Evolutionary conservation across 1,139 yeast genomes (phyloP), one percentile per base, ranked within the genome.

Genomic region (Meyerozyma elateridarum): DNA sequence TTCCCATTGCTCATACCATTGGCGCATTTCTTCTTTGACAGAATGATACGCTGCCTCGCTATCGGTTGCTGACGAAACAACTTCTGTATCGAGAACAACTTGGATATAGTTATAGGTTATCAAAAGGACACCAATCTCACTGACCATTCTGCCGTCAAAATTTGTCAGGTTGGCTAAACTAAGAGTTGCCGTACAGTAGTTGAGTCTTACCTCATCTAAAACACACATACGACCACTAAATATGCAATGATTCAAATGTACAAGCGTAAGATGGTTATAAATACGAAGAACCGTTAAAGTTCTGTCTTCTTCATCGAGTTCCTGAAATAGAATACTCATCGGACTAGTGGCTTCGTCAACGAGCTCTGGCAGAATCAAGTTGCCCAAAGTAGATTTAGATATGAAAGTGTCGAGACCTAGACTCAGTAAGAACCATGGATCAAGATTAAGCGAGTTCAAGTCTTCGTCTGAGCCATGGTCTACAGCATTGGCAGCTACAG

Each of bases 131-230:
- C 79, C 74, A 33, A 83, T 79, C 53, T 85, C 95, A 34, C 89
- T 82, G 11, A 84, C 82, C 79, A 85, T 83, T 39, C 94, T 59
- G 9, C 88, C 89, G 50, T 85, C 95, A 49, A 85, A 85, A 46
- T 82, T 82, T 3, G 91, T 82, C 0, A 91, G 78, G 28, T 75
- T 66, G 2, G 79, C 68, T 24, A 81, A 59, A 25, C 79, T 76
- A 29, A 81, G 59, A 1, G 82, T 73, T 6, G 81, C 68, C 15
- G 76, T 68, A 37, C 88, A 79, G 42, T 76, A 72, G 40, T 74
- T 77, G 31, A 83, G 55, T 36, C 89, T 60, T 22, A 72, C 64
- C 40, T 76, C 81, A 49, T 83, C 91, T 6, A 84, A 57, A n/a
- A 82, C 64, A 45, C 89, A 79, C 72, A 78, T 78, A 42, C 91